A percentile compares a stretch with the other conserved stretches of the same genome.
phyloP scores from a whole-genome alignment of 2,329 filamentous ascomycete species.

The Penicillium sp. region DNA sequence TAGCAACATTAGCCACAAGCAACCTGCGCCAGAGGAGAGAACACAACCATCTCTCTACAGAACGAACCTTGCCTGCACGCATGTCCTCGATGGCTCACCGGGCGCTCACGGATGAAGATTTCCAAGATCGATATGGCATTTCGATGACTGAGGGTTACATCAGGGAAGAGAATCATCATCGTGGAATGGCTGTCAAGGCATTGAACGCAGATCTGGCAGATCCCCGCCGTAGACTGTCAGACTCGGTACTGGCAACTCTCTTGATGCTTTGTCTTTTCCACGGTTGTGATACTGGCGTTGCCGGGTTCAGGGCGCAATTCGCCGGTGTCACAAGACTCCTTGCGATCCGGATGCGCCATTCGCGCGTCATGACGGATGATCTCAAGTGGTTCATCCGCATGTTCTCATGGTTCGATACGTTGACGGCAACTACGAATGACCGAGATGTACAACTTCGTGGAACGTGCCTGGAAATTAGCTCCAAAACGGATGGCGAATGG shows the following conservation, averaged over 20 bases:
- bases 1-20: slow-evolving; percentile 85
- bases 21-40: slow-evolving; percentile 80
- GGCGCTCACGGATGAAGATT: slow-evolving; percentile 42
- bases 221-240: slow-evolving; percentile 71
- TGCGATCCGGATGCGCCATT: slow-evolving; percentile 67
- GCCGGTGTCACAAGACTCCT: slow-evolving; percentile 91
- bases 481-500: slow-evolving; percentile 67
- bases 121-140: slow-evolving; percentile 45
- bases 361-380: slow-evolving; percentile 67
- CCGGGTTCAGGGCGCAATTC: slow-evolving; percentile 90
- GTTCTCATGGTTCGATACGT: slow-evolving; percentile 93
- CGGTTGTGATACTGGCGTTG: slow-evolving; percentile 89
- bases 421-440: slow-evolving; percentile 89
- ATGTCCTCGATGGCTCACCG: slow-evolving; percentile 50
- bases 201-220: slow-evolving; percentile 84
- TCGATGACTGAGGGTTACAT: slow-evolving; percentile 60
- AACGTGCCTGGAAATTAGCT: slow-evolving; percentile 63
- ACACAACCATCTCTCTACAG: slow-evolving; percentile 56
- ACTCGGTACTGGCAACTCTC: slow-evolving; percentile 84
- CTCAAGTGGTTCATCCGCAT: slow-evolving; percentile 81
- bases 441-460: slow-evolving; percentile 78
- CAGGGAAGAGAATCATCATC: slow-evolving; percentile 79
- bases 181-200: slow-evolving; percentile 78
- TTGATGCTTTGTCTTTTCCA: slow-evolving; percentile 88
- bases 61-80: slow-evolving; percentile 53